Evolutionary conservation across 2,329 filamentous ascomycete species (phyloP), one percentile per base, ranked within the genome.

Genomic region (Pseudonectria buxi): DNA sequence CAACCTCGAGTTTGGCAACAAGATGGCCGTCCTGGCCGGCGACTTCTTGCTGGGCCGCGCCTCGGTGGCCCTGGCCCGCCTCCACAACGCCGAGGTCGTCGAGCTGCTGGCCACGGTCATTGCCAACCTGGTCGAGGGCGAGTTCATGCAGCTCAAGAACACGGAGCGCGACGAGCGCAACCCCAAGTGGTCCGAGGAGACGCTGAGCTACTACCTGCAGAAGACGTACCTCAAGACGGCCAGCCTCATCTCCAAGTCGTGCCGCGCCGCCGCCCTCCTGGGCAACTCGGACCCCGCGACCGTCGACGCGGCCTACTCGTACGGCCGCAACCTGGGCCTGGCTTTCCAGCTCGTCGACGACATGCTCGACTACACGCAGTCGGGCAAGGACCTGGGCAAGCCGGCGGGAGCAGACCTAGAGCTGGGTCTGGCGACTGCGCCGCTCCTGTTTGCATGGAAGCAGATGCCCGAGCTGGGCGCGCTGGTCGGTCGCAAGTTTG

Each of bases 91-190:
- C 28, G 92, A 98, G 63, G 92, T 98, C 3, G 87, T 88, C 7
- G 92, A 98, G 66, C 74, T 98, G 7, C 69, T 98, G 22, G 88
- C 92, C 4, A 96, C 90, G 1, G 92, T 96, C 28, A 96, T 98
- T 50, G 90, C 92, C 29, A 98, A 98, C 59, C 71, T 98, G 16
- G 89, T 98, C 14, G 92, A 98, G 66, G 92, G 92, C 56, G 92
- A 98, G 64, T 96, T 98, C 68, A 98, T 98, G 92, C 92, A 98
- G 69, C 71, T 98, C 51, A 94, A 95, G 68, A 98, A 98, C 63
- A 96, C 92, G 2, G 86, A 85, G 30, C 73, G 77, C 46, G 90
- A 95, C 58, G 90, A 96, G 69, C 72, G 76, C 46, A 81, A 85
- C 49, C 90, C 90, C 1, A 68, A 74, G 9, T 96, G 85, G 76